Evolutionary conservation across 139 green algal genomes (phyloP), one percentile per base, ranked within the genome.

Genomic region (Zygnema cylindricum): DNA sequence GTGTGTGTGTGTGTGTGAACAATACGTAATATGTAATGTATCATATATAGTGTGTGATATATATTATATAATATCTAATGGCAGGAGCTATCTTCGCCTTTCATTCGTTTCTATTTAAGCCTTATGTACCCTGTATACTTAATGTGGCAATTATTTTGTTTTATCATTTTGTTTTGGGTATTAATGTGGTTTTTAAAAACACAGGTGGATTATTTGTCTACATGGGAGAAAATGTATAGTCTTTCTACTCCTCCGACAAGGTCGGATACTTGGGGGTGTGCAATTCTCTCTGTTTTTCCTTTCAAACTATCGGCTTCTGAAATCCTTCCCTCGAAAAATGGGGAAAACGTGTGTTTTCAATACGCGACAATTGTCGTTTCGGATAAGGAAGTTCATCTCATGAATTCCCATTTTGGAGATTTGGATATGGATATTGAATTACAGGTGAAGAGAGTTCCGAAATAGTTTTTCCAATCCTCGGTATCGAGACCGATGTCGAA

Each of bases 251-350:
- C 85, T 2, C 33, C 85, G 1, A 55, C 85, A 30, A 36, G 77
- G 38, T 33, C 38, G 32, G 38, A 90, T 22, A 90, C 85, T 11
- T 90, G 85, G 85, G 85, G 85, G 11, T 90, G 85, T 55, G 55
- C 85, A n/a, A 90, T 90, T n/a, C 85, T 90, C 25, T 90, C 85
- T 22, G 38, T 41, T 35, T 87, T 89, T 76, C 85, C 85, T 55
- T 41, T 88, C 40, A 42, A 69, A 57, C 30, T 42, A 36, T 79
- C 55, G 0, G 16, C 11, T 69, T 78, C 78, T 7, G 36, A 90
- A 55, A 39, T 89, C 23, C 85, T 90, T 11, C 77, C 85, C 35
- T 90, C 85, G 40, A 49, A 55, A 11, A 21, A 30, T 38, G 85
- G 85, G 32, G 85, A 90, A 43, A 88, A 54, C 2, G 55, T 38